Conservation (phyloP, 2,329 filamentous ascomycete genomes). For the Aspergillus sp. region DNA sequence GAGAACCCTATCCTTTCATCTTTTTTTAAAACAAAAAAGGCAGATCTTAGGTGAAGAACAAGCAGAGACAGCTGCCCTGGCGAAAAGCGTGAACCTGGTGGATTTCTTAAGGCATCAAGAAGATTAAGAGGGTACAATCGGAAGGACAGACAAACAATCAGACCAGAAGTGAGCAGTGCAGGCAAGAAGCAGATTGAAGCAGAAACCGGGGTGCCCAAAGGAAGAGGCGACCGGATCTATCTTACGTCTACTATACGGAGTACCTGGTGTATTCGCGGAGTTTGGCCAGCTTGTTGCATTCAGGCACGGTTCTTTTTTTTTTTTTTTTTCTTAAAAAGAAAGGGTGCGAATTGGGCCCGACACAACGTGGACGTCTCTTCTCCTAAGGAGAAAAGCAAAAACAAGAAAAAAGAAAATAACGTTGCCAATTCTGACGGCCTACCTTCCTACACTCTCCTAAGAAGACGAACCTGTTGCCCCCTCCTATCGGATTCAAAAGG, state of each 20-base stretch:
- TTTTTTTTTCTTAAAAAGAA: constrained; percentile 11
- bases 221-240: constrained; percentile 8
- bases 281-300: constrained; percentile 17
- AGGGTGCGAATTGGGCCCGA: constrained; percentile 2
- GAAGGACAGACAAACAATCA: constrained; percentile 13
- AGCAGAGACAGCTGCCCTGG: constrained; percentile 7
- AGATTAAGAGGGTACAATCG: constrained; percentile 14
- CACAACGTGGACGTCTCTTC: constrained; percentile 3
- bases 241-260: constrained; percentile 24
- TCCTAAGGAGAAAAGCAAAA: background rate
- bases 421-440: background rate
- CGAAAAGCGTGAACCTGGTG: background rate
- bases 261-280: constrained; percentile 25
- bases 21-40: constrained; percentile 25
- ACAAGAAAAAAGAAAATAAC: background rate
- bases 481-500: background rate
- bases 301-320: constrained; percentile 10
- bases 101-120: constrained; percentile 4
- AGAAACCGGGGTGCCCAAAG: background rate
- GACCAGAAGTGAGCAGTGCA: constrained; percentile 4
- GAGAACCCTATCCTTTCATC: constrained; percentile 30
- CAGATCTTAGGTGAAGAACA: constrained; percentile 24
- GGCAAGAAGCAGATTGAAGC: constrained; percentile 5
- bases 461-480: background rate
- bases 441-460: background rate